Base-by-base conservation (phyloP, 2,329 filamentous ascomycete genomes). In the Aspergillus spinulosporus region DNA sequence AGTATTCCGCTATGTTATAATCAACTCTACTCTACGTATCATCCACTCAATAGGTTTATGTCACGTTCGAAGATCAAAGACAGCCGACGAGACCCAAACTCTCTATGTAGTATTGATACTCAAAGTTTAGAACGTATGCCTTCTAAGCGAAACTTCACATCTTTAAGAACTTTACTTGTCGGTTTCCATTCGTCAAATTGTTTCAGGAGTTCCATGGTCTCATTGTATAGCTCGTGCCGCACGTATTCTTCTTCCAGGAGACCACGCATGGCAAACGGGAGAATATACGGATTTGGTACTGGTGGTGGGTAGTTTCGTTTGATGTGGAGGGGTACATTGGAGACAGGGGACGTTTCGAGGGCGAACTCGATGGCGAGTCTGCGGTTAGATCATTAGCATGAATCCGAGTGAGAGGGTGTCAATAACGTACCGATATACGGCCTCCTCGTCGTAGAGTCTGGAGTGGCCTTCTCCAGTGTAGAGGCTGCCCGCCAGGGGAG, bases 101-200 rank as follows among this genome's bases (percentile, higher is more conserved):
- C n/a, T 12, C 4, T 4, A 37, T 9, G 9, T 37, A 12, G 34
- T 37, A 37, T 37, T 37, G 5, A 2, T 8, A 21, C 14, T 67
- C 64, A 86, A 8, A 97, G 77, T 75, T 92, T 95, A 47, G 91
- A 96, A 67, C 90, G 84, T 44, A 99, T 90, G 2, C 88, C 93
- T 76, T 97, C 94, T 15, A 99, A 79, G 60, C 94, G 82, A 74
- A 95, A 97, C 74, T 96, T 96, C 46, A 99, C 92, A 74, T 99
- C 94, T 76, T 94, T 96, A 56, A 99, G 76, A 43, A 89, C 89
- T 77, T 97, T 99, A 5, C 87, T 96, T 0, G 80, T 82, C 0
- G 94, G 94, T 68, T 89, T 92, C 94, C 94, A 99, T 52, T 90
- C 86, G 70, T 97, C 92, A 73, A 97, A 99, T 72, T 96, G 86